phyloP scores from a whole-genome alignment of 768 basidiomycete species.

The Pisolithus marmoratus region DNA sequence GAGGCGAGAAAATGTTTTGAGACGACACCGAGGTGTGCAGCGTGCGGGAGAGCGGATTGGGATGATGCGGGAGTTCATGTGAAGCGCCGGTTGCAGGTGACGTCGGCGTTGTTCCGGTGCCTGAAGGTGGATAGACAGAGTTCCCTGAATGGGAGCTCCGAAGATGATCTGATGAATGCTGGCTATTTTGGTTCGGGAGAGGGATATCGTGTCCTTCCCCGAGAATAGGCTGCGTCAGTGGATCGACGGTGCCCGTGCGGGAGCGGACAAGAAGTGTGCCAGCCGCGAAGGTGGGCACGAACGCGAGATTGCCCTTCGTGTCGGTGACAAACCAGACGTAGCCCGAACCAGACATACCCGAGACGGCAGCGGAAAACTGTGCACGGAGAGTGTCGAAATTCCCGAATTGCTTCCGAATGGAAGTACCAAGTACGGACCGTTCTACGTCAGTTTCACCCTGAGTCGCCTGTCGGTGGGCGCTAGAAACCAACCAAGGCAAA shows the following conservation, averaged over 20 bases:
- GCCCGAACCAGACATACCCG: slow-evolving; percentile 74
- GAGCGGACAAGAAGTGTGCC: slow-evolving; percentile 82
- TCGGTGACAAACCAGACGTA: slow-evolving; percentile 89
- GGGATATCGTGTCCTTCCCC: slow-evolving; percentile 17
- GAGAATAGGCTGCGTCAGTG: slow-evolving; percentile 22
- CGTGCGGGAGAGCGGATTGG: slow-evolving; percentile 24
- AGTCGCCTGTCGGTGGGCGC: slow-evolving; percentile 28
- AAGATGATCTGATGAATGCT: neutral
- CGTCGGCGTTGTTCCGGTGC: slow-evolving; percentile 28
- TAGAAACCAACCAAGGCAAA: slow-evolving; percentile 5
- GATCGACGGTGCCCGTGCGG: slow-evolving; percentile 32
- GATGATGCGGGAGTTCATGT: slow-evolving; percentile 20
- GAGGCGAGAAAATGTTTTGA: slow-evolving; percentile 10
- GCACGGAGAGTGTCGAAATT: slow-evolving; percentile 66
- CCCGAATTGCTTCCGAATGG: slow-evolving; percentile 45
- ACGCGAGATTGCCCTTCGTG: slow-evolving; percentile 50
- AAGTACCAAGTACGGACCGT: slow-evolving; percentile 12
- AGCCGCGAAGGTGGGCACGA: slow-evolving; percentile 83
- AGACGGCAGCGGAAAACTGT: slow-evolving; percentile 65
- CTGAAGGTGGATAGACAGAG: slow-evolving; percentile 16
- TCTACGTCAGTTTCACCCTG: slow-evolving; percentile 16
- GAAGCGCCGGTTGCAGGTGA: slow-evolving; percentile 42
- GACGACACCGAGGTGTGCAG: slow-evolving; percentile 21
- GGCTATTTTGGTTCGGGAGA: slow-evolving; percentile 11
- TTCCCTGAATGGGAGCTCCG: neutral